Evolutionary conservation across 306 rosid genomes (phyloP), one percentile per base, ranked within the genome.

Genomic region (Calophaca sinica): DNA sequence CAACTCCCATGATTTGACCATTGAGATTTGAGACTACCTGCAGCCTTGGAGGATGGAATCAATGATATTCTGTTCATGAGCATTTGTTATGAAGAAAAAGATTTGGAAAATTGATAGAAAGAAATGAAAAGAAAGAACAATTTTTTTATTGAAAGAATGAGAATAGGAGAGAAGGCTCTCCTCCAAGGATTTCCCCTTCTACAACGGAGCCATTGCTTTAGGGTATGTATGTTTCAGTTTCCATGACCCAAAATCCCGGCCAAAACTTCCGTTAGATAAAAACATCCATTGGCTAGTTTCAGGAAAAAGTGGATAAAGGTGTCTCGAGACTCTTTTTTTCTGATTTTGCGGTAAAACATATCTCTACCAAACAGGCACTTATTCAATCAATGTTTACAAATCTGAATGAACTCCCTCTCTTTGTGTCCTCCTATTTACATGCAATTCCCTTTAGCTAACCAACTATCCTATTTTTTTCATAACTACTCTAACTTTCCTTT

Each of bases 1-100:
- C 31, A 26, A 13, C 70, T 75, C 78, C 55, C 35, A n/a, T 44
- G 38, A 33, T 51, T 41, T 10, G 60, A 42, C 11, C 35, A 33
- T 72, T 42, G 78, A 52, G 46, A 63, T 45, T 46, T 46, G 70
- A 48, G 50, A 72, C 45, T 46, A 8, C 54, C 54, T 42, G 11
- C 45, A 36, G n/a, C 46, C 65, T 7, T 5, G 41, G 45, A 49
- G 36, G 58, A 42, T 59, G 11, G 61, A 44, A 70, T 54, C 35
- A 63, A 70, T 61, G 51, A 61, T 52, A 11, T 74, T 44, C 13
- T 51, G 5, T 42, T 52, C 31, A 61, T 53, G 67, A 50, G 54
- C 54, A 50, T 50, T 50, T 50, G 26, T 49, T 49, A 12, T 6
- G 7, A 36, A 38, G 39, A 29, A 57, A 10, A 57, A 26, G 39